phyloP scores from a whole-genome alignment of 1,284 basidiomycete species.

The Leccinum subrobustum region DNA sequence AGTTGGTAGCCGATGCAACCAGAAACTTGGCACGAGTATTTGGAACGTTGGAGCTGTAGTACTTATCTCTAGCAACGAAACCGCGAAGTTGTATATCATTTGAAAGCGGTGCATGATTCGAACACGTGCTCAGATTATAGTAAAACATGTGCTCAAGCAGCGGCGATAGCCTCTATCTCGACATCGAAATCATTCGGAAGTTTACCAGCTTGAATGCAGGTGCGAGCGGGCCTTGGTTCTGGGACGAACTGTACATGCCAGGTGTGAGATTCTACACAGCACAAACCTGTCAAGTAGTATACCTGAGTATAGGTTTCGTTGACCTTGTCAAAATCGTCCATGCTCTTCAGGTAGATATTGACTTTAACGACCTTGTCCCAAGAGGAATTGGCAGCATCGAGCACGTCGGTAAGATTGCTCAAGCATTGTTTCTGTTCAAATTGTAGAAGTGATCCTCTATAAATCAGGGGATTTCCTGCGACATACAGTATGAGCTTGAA shows the following conservation, averaged over 20 bases:
- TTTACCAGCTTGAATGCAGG: slow-evolving; percentile 76
- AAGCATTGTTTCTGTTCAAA: slow-evolving; percentile 51
- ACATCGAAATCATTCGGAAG: slow-evolving; percentile 76
- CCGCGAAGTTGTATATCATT: background rate
- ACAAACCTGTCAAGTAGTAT: slow-evolving; percentile 5
- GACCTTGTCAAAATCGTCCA: slow-evolving; percentile 54
- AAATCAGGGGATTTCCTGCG: background rate
- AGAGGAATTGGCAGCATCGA: slow-evolving; percentile 51
- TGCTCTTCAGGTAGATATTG: slow-evolving; percentile 59
- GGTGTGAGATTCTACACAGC: background rate
- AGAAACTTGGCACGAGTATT: slow-evolving; percentile 39
- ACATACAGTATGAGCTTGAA: slow-evolving; percentile 56
- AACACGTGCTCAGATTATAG: background rate
- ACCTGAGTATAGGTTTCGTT: slow-evolving; percentile 59
- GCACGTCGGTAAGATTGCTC: slow-evolving; percentile 50
- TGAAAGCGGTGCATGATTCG: background rate
- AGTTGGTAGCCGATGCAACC: slow-evolving; percentile 43
- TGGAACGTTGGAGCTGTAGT: slow-evolving; percentile 9
- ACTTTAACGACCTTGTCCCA: slow-evolving; percentile 55
- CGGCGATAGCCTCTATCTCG: slow-evolving; percentile 75
- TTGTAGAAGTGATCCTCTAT: background rate
- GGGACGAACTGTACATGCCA: slow-evolving; percentile 42
- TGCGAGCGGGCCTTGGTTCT: slow-evolving; percentile 73
- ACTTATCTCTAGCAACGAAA: background rate
- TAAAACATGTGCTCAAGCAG: slow-evolving; percentile 27